Conservation (phyloP, 306 rosid genomes). For the Rosa rugosa region DNA sequence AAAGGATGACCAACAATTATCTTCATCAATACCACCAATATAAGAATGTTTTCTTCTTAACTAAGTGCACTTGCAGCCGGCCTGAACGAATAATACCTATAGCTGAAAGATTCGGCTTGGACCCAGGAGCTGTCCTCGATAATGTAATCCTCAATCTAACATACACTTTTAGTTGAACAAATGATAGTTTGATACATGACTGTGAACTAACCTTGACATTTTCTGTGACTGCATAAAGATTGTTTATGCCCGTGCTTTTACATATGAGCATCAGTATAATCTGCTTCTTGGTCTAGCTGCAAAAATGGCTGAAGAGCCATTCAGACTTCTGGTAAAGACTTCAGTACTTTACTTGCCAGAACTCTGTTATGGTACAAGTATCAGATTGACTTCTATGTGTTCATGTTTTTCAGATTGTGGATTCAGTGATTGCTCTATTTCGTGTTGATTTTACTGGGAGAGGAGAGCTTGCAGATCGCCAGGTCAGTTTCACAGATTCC, state of each 20-base stretch:
- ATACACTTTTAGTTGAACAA: too few relatives aligned
- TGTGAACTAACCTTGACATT: constrained; percentile 26
- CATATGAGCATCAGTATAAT: constrained; percentile 88
- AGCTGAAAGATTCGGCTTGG: constrained; percentile 98
- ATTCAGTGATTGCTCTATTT: constrained; percentile 86
- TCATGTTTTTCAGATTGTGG: constrained; percentile 66
- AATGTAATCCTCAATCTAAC: constrained; percentile 39
- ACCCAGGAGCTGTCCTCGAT: constrained; percentile 92
- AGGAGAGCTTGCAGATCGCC: constrained; percentile 99
- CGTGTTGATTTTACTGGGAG: constrained; percentile 93
- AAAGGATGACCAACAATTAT: too few relatives aligned
- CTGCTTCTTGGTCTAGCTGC: constrained; percentile 96
- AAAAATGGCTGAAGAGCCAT: constrained; percentile 96
- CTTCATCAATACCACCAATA: too few relatives aligned
- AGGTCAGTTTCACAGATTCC: constrained; percentile 44
- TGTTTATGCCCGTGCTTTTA: constrained; percentile 94
- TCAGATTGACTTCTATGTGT: constrained; percentile 18
- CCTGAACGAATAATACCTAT: constrained; percentile 88
- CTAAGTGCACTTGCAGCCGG: constrained; percentile 52
- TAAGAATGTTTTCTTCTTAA: constrained; percentile 35
- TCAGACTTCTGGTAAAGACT: constrained; percentile 83
- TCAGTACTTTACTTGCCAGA: background rate
- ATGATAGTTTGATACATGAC: background rate
- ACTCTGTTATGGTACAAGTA: constrained; percentile 9
- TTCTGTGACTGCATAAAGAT: constrained; percentile 50